These are phyloP conservation scores for Aspergillaceae sp. DNA, from an alignment of 2,329 filamentous ascomycete genomes.

Conservation along the genomic window DNA sequence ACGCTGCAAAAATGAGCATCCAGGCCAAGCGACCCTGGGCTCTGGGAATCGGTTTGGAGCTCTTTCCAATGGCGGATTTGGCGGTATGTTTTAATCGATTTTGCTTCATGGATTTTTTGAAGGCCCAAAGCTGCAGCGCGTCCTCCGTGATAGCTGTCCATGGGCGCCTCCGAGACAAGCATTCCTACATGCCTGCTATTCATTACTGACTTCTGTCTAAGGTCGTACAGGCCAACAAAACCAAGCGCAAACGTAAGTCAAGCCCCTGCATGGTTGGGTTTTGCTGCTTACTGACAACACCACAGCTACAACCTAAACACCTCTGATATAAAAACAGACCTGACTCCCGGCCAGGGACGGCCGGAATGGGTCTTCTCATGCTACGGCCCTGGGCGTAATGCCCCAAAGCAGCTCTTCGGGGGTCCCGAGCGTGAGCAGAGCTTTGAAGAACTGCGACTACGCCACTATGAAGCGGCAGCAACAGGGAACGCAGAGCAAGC, in stretches of 20 bases:
- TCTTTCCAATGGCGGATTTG: conserved; percentile 33
- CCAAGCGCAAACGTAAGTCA: conserved; percentile 18
- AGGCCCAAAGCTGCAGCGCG: neutral
- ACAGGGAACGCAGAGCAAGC: conserved; percentile 51
- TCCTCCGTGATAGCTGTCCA: neutral
- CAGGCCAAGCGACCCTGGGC: conserved; percentile 30
- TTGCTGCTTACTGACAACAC: conserved; percentile 11
- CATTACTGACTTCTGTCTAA: conserved; percentile 2
- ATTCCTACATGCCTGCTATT: neutral
- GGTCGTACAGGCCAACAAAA: conserved; percentile 14
- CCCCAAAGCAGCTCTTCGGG: conserved; percentile 76
- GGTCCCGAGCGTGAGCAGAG: conserved; percentile 73
- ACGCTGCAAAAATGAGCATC: conserved; percentile 53
- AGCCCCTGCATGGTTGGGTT: neutral
- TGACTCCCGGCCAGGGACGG: conserved; percentile 52
- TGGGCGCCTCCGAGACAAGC: too few relatives aligned
- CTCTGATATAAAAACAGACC: conserved; percentile 56
- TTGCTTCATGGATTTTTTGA: neutral
- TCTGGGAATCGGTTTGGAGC: conserved; percentile 53
- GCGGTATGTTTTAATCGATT: conserved; percentile 27
- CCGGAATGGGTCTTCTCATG: conserved; percentile 81
- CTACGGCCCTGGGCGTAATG: conserved; percentile 69
- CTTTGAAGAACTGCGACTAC: conserved; percentile 72
- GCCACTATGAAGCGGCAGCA: conserved; percentile 58
- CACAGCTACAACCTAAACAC: conserved; percentile 47